Base-by-base conservation (phyloP, 2,329 filamentous ascomycete species). In the Ophiostoma pallidulum region DNA sequence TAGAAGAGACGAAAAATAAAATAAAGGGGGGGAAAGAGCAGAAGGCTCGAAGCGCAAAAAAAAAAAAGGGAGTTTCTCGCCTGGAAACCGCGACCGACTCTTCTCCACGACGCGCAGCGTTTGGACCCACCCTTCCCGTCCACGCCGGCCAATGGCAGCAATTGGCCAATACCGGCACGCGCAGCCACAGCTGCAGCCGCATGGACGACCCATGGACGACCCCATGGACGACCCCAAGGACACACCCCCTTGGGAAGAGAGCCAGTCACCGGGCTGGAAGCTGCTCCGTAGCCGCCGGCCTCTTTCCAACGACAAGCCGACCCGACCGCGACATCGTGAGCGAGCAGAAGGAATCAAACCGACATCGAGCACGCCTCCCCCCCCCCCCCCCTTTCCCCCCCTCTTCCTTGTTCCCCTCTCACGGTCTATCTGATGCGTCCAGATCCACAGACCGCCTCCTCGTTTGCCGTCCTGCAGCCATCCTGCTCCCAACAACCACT, bases 91-190 rank as follows among this genome's bases (percentile, higher is more conserved):
- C n/a, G n/a, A n/a, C n/a, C n/a, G 24, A 6, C 24, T 28, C 24
- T 28, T 28, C 24, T 28, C 10, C 6, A 28, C 10, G 6, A 10
- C 6, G 24, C 24, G 24, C n/a, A n/a, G n/a, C 31, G 7, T 32
- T 4, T 14, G 12, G 4, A 12, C 9, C 32, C 32, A 35, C 32
- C 32, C 32, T 35, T 35, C 32, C 32, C 32, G 32, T 6, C 10
- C 32, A 5, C 22, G 22, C 33, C 26, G 12, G 20, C 41, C 31
- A 24, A 26, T 16, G 26, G 9, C 32, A 37, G 32, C 41, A 35
- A 46, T 46, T 46, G 44, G 12, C 44, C 44, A 46, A 46, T 46
- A 12, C 22, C 6, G 32, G 22, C 8, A n/a, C n/a, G n/a, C 24
- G 24, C 24, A 28, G 24, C 24, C 10, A 10, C 10, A 28, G 36